These are phyloP conservation scores for Sporothrix sp. DNA, from an alignment of 2,329 filamentous ascomycete species.

Conservation along the genomic window DNA sequence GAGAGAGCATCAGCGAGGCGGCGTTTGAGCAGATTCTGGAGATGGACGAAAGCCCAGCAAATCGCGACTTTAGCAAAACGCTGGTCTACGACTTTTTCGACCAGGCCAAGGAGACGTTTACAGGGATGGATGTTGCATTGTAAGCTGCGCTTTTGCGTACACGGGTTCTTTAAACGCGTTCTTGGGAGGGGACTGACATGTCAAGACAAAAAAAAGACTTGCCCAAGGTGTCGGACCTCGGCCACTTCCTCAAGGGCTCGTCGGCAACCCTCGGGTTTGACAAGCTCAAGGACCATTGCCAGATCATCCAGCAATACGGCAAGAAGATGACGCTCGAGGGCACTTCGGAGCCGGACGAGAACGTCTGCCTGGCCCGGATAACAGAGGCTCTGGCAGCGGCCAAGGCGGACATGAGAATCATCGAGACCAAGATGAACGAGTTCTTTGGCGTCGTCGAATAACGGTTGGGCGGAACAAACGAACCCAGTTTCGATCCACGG, in stretches of 20 bases:
- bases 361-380: constrained; percentile 60
- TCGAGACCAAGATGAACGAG: constrained; percentile 56
- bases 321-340: constrained; percentile 73
- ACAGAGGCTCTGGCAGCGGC: constrained; percentile 58
- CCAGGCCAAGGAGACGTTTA: constrained; percentile 79
- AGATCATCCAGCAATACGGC: constrained; percentile 93
- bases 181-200: too few species aligned
- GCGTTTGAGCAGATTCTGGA: constrained; percentile 95
- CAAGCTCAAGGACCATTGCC: constrained; percentile 86
- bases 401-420: constrained; percentile 67
- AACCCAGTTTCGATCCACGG: neutral
- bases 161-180: too few species aligned
- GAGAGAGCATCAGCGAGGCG: constrained; percentile 63
- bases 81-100: constrained; percentile 91
- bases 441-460: constrained; percentile 46
- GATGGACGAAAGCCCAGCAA: constrained; percentile 87
- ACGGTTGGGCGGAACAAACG: neutral
- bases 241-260: constrained; percentile 95
- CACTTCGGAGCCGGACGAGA: constrained; percentile 53
- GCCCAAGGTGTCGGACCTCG: constrained; percentile 65
- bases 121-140: constrained; percentile 73
- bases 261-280: constrained; percentile 86
- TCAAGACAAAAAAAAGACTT: constrained; percentile 45
- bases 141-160: constrained; percentile 38
- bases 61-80: constrained; percentile 76